A percentile compares a stretch with the other conserved stretches of the same genome.
These are phyloP conservation scores for Thinopyrum elongatum DNA, from an alignment of 176 grass and related monocot genomes.

Conservation along the genomic window DNA sequence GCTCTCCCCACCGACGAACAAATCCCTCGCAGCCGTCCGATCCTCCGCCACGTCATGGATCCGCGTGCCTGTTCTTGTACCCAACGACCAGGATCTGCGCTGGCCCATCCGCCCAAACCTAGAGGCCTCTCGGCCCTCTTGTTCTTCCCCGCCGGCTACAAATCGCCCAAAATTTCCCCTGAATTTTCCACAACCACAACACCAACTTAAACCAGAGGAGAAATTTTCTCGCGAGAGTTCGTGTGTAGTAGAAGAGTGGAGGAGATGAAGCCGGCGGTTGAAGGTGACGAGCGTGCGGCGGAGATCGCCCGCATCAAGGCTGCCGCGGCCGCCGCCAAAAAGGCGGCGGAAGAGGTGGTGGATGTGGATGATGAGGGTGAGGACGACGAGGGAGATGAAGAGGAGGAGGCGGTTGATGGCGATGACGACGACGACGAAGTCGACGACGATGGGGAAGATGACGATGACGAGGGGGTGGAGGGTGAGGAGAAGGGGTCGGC, in stretches of 20 bases:
- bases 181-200: conserved; percentile 7
- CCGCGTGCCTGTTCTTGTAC: conserved; percentile 50
- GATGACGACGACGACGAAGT: not conserved
- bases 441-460: conserved; percentile 8
- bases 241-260: not conserved
- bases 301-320: conserved; percentile 41
- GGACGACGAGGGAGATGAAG: not conserved
- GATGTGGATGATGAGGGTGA: conserved; percentile 11
- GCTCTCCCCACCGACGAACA: not conserved
- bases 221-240: conserved; percentile 4
- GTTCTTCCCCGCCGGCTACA: conserved; percentile 48
- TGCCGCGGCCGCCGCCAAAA: conserved; percentile 21
- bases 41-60: conserved; percentile 32
- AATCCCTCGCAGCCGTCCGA: conserved; percentile 20
- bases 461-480: not conserved
- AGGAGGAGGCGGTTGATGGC: conserved; percentile 22
- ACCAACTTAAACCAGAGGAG: not conserved
- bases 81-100: conserved; percentile 24
- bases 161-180: conserved; percentile 44
- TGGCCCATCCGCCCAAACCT: conserved; percentile 22
- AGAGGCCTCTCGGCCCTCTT: conserved; percentile 19
- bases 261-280: conserved; percentile 46
- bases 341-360: conserved; percentile 16
- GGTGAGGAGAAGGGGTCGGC: conserved; percentile 17
- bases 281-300: conserved; percentile 36